Conservation (phyloP, 202 grass and related monocot species). For the Alloteropsis angusta region DNA sequence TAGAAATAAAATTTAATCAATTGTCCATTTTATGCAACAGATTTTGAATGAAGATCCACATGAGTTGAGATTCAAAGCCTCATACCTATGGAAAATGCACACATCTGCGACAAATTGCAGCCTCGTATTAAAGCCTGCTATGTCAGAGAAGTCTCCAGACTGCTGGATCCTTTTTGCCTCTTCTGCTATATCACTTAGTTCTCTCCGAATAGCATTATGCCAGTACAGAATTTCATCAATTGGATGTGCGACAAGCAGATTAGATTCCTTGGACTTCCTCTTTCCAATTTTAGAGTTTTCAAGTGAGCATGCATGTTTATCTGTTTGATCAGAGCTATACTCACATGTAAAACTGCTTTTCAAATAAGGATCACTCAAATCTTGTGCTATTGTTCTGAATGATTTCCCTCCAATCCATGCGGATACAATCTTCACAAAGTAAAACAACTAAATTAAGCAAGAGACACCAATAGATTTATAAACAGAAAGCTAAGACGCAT, state of each 20-base stretch:
- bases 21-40: neutral
- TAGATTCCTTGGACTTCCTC: slow-evolving; percentile 51
- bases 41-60: slow-evolving; percentile 12
- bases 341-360: slow-evolving; percentile 5
- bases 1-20: neutral
- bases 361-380: slow-evolving; percentile 8
- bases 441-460: neutral
- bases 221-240: slow-evolving; percentile 97
- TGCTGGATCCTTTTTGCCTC: slow-evolving; percentile 69
- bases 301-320: slow-evolving; percentile 29
- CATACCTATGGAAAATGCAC: slow-evolving; percentile 89
- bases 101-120: slow-evolving; percentile 89
- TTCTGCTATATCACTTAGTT: slow-evolving; percentile 64
- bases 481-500: neutral
- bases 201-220: slow-evolving; percentile 78
- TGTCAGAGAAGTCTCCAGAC: slow-evolving; percentile 62
- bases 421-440: slow-evolving; percentile 67
- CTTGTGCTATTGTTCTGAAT: slow-evolving; percentile 14
- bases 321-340: slow-evolving; percentile 1
- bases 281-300: slow-evolving; percentile 55
- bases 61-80: slow-evolving; percentile 20
- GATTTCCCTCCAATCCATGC: slow-evolving; percentile 69
- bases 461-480: neutral
- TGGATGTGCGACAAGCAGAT: slow-evolving; percentile 31
- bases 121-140: slow-evolving; percentile 57